Evolutionary conservation across 208 protist species (phyloP), one percentile per base, ranked within the genome.

Genomic region (Trypanosoma caninum): DNA sequence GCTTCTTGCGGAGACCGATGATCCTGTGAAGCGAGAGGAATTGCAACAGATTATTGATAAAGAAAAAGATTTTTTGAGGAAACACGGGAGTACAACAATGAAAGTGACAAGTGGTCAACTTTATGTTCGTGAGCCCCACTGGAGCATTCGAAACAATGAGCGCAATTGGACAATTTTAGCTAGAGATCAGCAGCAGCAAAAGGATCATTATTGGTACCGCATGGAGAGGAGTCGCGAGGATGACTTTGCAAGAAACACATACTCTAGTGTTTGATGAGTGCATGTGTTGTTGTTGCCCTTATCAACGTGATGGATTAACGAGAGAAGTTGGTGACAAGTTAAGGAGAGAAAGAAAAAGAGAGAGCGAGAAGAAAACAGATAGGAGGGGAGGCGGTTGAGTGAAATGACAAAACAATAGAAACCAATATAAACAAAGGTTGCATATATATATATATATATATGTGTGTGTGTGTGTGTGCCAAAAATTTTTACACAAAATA

Each of bases 171-270:
- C 74, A 37, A 91, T 93, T 52, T 48, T 93, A 52, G 72, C 83
- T 14, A 78, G 83, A 23, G 87, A 93, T 51, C 87, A 86, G 66
- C 87, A 93, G 73, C 82, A 89, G 68, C 87, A 93, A 70, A 93
- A 87, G 68, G 87, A 93, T 65, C 80, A 90, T 67, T 93, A 91
- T 63, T 88, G 80, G 87, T 93, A 93, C 67, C 83, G 87, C 38
- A 35, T 76, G 13, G 83, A 93, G 58, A 72, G 87, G 16, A 93
- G 87, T 65, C 74, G 75, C 25, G 87, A 93, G 16, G 87, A 93
- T 61, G 87, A 93, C 65, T 93, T 81, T 63, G 78, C 74, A 9
- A 76, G 87, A 38, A 90, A 93, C 58, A 80, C 83, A 16, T 90
- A 87, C 59, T 87, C 82, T 2, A 6, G 44, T 47, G 31, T 22